Conservation (phyloP, 202 grass and related monocot species). For the Setaria viridis region DNA sequence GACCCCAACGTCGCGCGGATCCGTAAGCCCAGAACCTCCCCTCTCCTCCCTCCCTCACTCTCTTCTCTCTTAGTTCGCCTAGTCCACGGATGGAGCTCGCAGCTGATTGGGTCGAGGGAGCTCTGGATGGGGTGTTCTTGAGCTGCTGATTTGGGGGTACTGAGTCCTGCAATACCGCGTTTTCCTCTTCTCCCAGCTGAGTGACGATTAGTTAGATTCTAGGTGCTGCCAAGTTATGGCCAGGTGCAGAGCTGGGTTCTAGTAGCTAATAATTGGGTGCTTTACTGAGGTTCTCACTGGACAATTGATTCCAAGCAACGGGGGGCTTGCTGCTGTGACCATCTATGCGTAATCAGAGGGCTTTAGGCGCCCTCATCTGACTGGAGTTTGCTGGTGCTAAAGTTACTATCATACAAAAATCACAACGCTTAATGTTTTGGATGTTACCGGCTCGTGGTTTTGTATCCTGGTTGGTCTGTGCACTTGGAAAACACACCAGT, state of each 20-base stretch:
- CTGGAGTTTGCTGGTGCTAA: not conserved
- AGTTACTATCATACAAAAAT: not conserved
- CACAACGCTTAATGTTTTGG: not conserved
- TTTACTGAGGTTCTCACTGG: not conserved
- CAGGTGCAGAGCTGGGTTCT: not conserved
- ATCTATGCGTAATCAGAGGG: not conserved
- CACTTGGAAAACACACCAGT: not conserved
- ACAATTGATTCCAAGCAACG: not conserved
- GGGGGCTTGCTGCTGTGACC: not conserved
- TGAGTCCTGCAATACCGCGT: not conserved
- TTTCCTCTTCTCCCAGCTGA: not conserved
- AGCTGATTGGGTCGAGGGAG: not conserved
- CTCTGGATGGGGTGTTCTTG: not conserved
- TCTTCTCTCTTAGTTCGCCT: not conserved
- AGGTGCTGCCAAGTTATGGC: not conserved
- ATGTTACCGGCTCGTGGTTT: not conserved
- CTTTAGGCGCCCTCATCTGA: not conserved
- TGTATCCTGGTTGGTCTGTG: not conserved
- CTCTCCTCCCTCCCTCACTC: not conserved
- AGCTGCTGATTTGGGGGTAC: not conserved
- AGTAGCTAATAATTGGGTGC: not conserved
- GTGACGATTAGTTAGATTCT: not conserved
- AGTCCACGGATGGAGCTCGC: not conserved
- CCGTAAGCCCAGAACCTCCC: slow-evolving; percentile 39
- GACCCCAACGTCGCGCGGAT: slow-evolving; percentile 91